Percentiles rank a stretch among this genome's conserved stretches.
Evolutionary conservation across 2,329 filamentous ascomycete genomes (phyloP).

Genomic region (Penicillium sp.): DNA sequence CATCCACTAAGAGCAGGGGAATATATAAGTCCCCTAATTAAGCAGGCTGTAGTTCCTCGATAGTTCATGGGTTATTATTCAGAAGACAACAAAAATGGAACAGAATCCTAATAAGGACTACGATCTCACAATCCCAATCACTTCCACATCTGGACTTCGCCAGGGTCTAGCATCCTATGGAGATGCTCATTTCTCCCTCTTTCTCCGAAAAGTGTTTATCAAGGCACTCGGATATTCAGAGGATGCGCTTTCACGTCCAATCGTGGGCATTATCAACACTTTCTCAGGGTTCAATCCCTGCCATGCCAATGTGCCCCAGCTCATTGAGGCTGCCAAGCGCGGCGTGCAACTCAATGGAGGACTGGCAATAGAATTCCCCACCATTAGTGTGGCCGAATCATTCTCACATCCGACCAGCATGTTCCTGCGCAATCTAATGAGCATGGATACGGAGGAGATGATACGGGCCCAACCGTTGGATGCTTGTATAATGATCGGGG

Average conservation of each 20-base stretch:
- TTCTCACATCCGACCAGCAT: slow-evolving; percentile 71
- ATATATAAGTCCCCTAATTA: slow-evolving; percentile 16
- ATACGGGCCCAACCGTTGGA: slow-evolving; percentile 69
- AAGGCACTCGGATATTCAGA: slow-evolving; percentile 73
- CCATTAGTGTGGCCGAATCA: slow-evolving; percentile 67
- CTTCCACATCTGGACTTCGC: slow-evolving; percentile 54
- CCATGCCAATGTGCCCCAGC: slow-evolving; percentile 68
- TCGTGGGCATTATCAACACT: slow-evolving; percentile 73
- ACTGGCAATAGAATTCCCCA: slow-evolving; percentile 69
- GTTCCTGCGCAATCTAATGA: slow-evolving; percentile 72
- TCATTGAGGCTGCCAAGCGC: slow-evolving; percentile 67
- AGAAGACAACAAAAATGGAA: background rate
- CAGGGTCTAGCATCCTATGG: slow-evolving; percentile 67
- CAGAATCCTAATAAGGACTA: slow-evolving; percentile 49
- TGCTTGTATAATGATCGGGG: slow-evolving; percentile 65
- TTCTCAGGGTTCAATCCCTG: slow-evolving; percentile 72
- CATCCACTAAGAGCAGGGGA: slow-evolving; percentile 17
- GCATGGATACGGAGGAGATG: slow-evolving; percentile 79
- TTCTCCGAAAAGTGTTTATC: slow-evolving; percentile 73
- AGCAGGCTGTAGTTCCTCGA: background rate
- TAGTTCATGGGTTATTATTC: too few species aligned
- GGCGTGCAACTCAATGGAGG: slow-evolving; percentile 66
- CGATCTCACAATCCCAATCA: slow-evolving; percentile 55
- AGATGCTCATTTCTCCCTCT: slow-evolving; percentile 71
- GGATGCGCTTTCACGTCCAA: slow-evolving; percentile 66